A percentile compares a stretch with the other conserved stretches of the same genome.
Conservation (phyloP, 345 rosid genomes). For the Trapa bicornis region DNA sequence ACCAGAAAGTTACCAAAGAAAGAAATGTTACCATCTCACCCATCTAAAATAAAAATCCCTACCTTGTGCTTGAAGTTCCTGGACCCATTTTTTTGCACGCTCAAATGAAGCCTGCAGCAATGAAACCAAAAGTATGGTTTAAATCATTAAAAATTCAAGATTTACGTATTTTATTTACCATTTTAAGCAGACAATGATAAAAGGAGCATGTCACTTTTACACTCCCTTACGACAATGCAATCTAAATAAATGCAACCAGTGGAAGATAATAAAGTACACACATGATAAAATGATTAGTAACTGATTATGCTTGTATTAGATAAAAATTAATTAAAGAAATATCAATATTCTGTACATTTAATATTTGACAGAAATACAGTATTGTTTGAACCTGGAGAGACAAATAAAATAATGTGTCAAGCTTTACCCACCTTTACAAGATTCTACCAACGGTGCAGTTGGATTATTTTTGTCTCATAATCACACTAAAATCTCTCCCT, state of each 20-base stretch:
- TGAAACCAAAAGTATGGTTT: not conserved
- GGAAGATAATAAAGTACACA: not conserved
- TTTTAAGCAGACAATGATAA: no score
- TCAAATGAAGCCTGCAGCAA: constrained; percentile 70
- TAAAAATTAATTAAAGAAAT: not conserved
- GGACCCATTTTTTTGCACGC: constrained; percentile 94
- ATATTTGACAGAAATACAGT: not conserved
- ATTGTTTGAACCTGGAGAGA: not conserved
- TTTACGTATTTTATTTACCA: no score
- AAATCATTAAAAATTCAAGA: no score
- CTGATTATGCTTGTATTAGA: no score
- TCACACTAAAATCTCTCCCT: not conserved
- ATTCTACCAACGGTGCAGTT: not conserved
- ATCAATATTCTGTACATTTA: not conserved
- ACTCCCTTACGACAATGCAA: not conserved
- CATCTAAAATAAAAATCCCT: constrained; percentile 1
- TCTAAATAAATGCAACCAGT: not conserved
- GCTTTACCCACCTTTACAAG: not conserved
- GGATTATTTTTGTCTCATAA: not conserved
- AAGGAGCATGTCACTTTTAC: not conserved
- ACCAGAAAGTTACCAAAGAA: not conserved
- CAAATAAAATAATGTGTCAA: not conserved
- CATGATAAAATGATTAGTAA: not conserved
- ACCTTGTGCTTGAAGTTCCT: constrained; percentile 96
- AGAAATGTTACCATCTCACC: not conserved